Percentiles rank a stretch among this genome's conserved stretches.
Conservation (phyloP, 164 flowering plant genomes). For the Stephania cephalantha region DNA sequence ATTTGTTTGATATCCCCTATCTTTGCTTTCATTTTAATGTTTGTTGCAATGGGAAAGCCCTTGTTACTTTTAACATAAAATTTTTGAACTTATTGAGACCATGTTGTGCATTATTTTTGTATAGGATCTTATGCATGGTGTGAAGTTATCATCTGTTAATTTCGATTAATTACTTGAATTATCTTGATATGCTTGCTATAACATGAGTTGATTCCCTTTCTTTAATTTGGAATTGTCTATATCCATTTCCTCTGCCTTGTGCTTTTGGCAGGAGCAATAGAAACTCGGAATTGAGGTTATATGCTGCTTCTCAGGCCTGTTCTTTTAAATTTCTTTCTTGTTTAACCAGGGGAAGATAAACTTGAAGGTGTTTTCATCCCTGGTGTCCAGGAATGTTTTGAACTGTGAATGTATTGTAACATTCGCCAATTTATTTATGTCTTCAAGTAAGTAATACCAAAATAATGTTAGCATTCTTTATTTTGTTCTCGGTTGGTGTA, state of each 20-base stretch:
- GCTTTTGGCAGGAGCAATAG: not conserved
- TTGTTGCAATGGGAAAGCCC: not conserved
- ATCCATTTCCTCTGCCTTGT: not conserved
- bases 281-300: no score
- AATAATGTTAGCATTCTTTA: no score
- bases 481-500: no score
- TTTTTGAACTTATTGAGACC: not conserved
- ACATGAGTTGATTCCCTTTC: not conserved
- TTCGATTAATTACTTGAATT: not conserved
- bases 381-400: no score
- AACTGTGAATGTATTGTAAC: no score
- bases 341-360: not conserved
- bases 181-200: not conserved
- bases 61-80: not conserved
- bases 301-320: no score
- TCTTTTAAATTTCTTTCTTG: no score
- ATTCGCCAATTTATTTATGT: no score
- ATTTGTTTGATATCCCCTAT: not conserved
- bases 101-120: not conserved
- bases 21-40: not conserved
- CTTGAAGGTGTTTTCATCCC: not conserved
- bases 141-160: not conserved
- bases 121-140: not conserved
- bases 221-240: not conserved
- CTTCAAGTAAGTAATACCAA: no score